Percentiles rank a stretch among this genome's conserved stretches.
These are phyloP conservation scores for Sporothrix schenckii DNA, from an alignment of 2,329 filamentous ascomycete species.

Conservation along the genomic window DNA sequence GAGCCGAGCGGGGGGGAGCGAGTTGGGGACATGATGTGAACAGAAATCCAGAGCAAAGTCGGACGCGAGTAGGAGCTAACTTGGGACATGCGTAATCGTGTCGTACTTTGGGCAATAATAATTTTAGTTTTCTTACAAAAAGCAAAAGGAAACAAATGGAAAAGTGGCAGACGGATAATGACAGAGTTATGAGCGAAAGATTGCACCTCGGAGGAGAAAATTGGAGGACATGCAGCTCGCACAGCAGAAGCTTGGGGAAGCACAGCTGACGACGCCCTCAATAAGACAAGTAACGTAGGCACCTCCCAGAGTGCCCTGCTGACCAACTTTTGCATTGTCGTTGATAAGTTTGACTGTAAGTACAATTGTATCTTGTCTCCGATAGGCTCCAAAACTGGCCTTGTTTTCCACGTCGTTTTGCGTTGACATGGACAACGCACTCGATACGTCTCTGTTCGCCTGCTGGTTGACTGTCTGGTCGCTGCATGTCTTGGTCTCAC, in stretches of 20 bases:
- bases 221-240: neutral
- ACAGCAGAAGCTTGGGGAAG: neutral
- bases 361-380: neutral
- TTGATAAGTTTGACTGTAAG: slow-evolving; percentile 7
- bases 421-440: slow-evolving; percentile 9
- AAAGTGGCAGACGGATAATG: neutral
- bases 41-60: neutral
- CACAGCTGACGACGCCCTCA: neutral
- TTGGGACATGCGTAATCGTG: slow-evolving; percentile 17
- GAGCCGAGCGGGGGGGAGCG: neutral
- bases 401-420: slow-evolving; percentile 12
- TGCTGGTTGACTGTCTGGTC: neutral
- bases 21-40: neutral
- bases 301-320: neutral
- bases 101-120: neutral
- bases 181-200: neutral
- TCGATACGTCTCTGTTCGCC: neutral
- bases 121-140: too few relatives aligned
- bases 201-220: neutral
- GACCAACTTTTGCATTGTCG: neutral
- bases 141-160: neutral
- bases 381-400: neutral
- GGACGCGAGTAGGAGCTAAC: neutral
- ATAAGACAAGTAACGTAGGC: neutral
- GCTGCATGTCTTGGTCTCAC: slow-evolving; percentile 23